These are phyloP conservation scores for Populus pruinosa DNA, from an alignment of 345 rosid species.

Conservation along the genomic window DNA sequence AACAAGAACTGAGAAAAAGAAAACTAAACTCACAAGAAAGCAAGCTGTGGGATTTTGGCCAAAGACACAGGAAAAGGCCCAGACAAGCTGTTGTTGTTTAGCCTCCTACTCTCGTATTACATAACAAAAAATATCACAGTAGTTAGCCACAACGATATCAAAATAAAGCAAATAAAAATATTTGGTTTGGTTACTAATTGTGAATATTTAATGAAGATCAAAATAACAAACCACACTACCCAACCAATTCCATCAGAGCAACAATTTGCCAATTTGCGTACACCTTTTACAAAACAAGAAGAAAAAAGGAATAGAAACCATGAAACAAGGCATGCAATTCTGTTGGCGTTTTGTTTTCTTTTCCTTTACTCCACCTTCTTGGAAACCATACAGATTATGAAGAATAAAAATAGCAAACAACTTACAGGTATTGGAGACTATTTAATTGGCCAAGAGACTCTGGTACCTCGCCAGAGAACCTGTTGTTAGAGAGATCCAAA, in stretches of 20 bases:
- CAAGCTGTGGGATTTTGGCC: conserved; percentile 66
- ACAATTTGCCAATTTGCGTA: neutral
- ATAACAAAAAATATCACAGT: conserved; percentile 29
- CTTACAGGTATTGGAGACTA: conserved; percentile 76
- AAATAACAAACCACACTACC: neutral
- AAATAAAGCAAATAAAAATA: neutral
- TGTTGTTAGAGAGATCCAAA: conserved; percentile 81
- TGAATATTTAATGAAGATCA: neutral
- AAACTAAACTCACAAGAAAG: conserved; percentile 72
- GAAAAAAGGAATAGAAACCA: neutral
- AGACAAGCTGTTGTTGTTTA: conserved; percentile 87
- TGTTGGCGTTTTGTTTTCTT: neutral
- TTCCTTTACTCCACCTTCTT: conserved; percentile 12
- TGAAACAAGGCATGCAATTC: neutral
- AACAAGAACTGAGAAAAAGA: conserved; percentile 10
- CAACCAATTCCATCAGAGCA: neutral
- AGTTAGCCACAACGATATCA: conserved; percentile 9
- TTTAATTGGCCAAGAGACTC: conserved; percentile 48
- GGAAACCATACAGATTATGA: conserved; percentile 16
- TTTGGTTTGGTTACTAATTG: neutral
- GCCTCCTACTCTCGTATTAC: conserved; percentile 69
- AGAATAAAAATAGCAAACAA: neutral
- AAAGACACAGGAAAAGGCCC: conserved; percentile 75
- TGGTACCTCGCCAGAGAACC: conserved; percentile 62
- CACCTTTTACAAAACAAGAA: neutral